phyloP scores from a whole-genome alignment of 495 filamentous ascomycete species.

The Aspergillus ostianus region DNA sequence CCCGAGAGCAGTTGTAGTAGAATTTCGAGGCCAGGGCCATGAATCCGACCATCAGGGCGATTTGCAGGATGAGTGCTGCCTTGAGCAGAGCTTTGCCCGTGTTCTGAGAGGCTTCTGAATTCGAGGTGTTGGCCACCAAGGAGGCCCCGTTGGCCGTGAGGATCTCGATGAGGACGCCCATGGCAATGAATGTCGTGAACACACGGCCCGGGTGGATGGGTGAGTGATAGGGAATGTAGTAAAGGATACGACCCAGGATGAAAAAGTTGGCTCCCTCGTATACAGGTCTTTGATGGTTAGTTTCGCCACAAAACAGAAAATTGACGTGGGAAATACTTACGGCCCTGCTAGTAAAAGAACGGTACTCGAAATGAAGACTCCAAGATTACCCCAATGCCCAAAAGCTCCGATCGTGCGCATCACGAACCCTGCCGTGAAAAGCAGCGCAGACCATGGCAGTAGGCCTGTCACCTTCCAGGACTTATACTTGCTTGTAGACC shows the following conservation, averaged over 20 bases:
- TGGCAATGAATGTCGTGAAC: conserved; percentile 67
- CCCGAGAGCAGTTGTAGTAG: conserved; percentile 55
- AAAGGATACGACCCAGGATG: conserved; percentile 71
- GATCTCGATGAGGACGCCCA: conserved; percentile 61
- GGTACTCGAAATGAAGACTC: conserved; percentile 58
- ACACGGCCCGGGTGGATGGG: conserved; percentile 78
- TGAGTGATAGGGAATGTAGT: conserved; percentile 74
- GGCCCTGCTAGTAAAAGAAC: conserved; percentile 63
- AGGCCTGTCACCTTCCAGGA: conserved; percentile 54
- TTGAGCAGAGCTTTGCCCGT: conserved; percentile 61
- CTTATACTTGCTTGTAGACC: conserved; percentile 40
- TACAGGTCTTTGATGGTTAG: conserved; percentile 53
- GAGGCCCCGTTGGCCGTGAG: conserved; percentile 70
- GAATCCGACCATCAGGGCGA: conserved; percentile 62
- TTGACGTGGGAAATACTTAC: conserved; percentile 39
- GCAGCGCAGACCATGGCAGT: conserved; percentile 48
- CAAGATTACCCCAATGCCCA: conserved; percentile 55
- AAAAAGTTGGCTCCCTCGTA: conserved; percentile 76
- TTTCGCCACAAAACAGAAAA: background rate
- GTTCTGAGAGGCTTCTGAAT: conserved; percentile 41
- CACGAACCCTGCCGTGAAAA: conserved; percentile 59
- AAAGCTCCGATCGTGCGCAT: conserved; percentile 54
- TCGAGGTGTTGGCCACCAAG: conserved; percentile 50
- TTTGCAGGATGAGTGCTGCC: conserved; percentile 64
- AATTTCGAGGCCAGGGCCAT: conserved; percentile 56